phyloP scores from a whole-genome alignment of 2,329 filamentous ascomycete species.

The Chaetomiaceae sp. region DNA sequence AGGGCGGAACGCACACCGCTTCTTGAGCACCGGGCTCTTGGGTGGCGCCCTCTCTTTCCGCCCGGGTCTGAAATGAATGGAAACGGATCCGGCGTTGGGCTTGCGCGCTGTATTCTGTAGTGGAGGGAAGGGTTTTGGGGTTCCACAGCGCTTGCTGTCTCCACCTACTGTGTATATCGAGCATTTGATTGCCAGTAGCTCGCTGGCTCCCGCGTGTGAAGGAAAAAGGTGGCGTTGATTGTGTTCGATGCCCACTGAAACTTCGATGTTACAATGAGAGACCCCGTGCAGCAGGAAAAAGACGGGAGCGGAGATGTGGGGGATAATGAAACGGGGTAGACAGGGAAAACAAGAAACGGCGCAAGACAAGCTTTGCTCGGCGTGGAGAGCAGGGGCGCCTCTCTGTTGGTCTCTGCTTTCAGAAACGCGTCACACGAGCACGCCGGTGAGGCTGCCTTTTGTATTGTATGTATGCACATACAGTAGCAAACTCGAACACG shows the following conservation, averaged over 20 bases:
- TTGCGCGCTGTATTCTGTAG: background rate
- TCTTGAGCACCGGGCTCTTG: background rate
- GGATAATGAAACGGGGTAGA: constrained; percentile 7
- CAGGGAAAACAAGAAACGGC: constrained; percentile 13
- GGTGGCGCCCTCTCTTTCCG: background rate
- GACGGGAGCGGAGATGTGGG: background rate
- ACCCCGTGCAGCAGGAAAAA: background rate
- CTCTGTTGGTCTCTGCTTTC: background rate
- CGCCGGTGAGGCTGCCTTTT: background rate
- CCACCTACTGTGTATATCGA: too few relatives aligned
- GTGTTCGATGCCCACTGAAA: too few relatives aligned
- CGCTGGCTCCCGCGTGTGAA: background rate
- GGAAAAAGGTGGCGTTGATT: too few relatives aligned
- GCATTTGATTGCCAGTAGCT: background rate
- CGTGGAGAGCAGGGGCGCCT: background rate
- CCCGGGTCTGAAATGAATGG: background rate
- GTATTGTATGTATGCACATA: too few relatives aligned
- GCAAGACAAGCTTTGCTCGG: constrained; percentile 14
- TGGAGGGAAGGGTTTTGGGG: background rate
- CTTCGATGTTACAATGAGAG: background rate
- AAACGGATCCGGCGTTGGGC: background rate
- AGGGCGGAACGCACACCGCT: constrained; percentile 13
- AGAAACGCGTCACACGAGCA: constrained; percentile 8
- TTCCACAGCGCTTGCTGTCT: background rate
- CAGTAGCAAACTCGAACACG: background rate